Evolutionary conservation across 2,329 filamentous ascomycete genomes (phyloP), one percentile per base, ranked within the genome.

Genomic region (Sporothrix humicola): DNA sequence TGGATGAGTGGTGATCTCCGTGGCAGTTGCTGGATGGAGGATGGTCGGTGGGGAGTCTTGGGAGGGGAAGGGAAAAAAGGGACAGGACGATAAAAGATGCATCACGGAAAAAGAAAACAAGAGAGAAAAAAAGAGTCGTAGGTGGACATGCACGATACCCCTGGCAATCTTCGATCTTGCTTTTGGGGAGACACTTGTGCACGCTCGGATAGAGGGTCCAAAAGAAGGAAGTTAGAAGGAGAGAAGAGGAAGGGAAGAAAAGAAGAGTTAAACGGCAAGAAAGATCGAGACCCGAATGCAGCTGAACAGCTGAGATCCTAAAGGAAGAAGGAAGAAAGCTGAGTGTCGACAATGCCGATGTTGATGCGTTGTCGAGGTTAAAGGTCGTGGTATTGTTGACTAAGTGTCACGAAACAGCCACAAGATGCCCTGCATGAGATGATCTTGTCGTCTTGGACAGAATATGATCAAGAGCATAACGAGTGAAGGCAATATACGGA

Each of bases 91-190:
- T 26, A 26, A 26, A 10, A 37, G 31, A 37, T 37, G 7, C 31
- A 37, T 7, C 5, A 52, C 37, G 9, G 31, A n/a, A 37, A 63
- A 52, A 69, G 26, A 69, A 44, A 10, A 56, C 23, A 69, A 66
- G 17, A 63, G 6, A 8, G 6, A 5, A 63, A n/a, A 17, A n/a
- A 9, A 37, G 59, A 63, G 9, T 17, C 58, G 23, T 4, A 42
- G 9, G 17, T 46, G 61, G 61, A 66, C 61, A n/a, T 48, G 37
- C 42, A 66, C 42, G 2, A 44, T 46, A 46, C 37, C 61, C 42
- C 61, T 66, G 61, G 44, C 61, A 66, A 66, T 48, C 42, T 66
- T 48, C n/a, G n/a, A 66, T 46, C 61, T 48, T 63, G 58, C 58
- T n/a, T 12, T 44, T 37, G 48, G 48, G 48, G 31, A 37, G 6